Base-by-base conservation (phyloP, 345 rosid genomes). In the Eucalyptus curtisii region DNA sequence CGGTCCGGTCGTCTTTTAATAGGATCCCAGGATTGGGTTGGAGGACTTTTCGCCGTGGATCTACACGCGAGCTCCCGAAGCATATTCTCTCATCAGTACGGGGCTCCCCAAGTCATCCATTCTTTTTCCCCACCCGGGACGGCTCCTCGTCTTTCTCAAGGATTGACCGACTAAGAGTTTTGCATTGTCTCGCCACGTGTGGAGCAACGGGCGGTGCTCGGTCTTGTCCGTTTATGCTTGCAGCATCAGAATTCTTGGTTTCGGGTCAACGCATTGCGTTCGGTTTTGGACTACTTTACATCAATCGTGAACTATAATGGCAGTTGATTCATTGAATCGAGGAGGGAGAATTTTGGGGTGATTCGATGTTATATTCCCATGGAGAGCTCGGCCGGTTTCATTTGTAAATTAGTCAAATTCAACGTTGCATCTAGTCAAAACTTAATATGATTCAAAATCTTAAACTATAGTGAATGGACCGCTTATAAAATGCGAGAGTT, bases 381-480 rank as follows among this genome's bases (percentile, higher is more conserved):
- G 17, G 10, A n/a, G 10, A 64, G 19, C 4, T 64, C 20, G 10
- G 37, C 15, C 3, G 10, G 40, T n/a, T 64, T n/a, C 5, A n/a
- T 64, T n/a, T 15, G 76, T 0, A 31, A 16, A 64, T n/a, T 14
- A n/a, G 5, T 64, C 3, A n/a, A 2, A 64, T n/a, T n/a, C 3
- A 14, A 64, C 0, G 3, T 64, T 64, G 3, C 8, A 64, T 1
- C 3, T 64, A 64, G 76, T 2, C 76, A 64, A 14, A 7, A 15
- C 0, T n/a, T 37, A 15, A 3, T 1, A 64, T 14, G 40, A 16
- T 64, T 8, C 1, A 4, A 16, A 64, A 16, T 8, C 0, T n/a
- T n/a, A n/a, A 64, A 7, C 0, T 1, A n/a, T n/a, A 0, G 0
- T 0, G 5, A 64, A n/a, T 64, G 0, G 6, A 64, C 6, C 3